Evolutionary conservation across 768 basidiomycete species (phyloP).

Genomic region (Inosperma sp.): DNA sequence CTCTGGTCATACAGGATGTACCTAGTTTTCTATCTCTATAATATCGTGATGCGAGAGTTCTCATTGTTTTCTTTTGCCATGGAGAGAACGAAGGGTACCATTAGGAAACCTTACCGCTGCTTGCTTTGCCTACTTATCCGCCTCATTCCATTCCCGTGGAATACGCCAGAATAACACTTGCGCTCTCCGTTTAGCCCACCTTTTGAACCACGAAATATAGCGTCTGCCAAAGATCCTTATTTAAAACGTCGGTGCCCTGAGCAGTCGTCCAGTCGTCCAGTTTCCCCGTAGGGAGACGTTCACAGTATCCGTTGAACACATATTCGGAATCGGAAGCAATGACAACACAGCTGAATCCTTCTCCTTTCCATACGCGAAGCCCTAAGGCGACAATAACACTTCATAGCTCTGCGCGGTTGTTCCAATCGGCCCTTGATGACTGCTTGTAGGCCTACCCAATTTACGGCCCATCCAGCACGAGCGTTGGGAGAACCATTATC

Average conservation of each 20-base stretch:
- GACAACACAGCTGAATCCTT: conserved; percentile 8
- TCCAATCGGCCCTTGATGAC: conserved; percentile 3
- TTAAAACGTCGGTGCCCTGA: neutral
- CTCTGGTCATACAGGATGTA: too few species aligned
- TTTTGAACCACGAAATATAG: neutral
- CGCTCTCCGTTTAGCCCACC: neutral
- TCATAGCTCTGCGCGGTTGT: conserved; percentile 11
- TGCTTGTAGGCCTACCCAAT: neutral
- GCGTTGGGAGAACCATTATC: neutral
- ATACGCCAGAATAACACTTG: conserved; percentile 7
- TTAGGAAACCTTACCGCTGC: neutral
- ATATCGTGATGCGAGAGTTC: conserved; percentile 60
- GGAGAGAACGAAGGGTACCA: neutral
- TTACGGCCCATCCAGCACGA: conserved; percentile 6
- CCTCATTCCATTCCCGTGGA: conserved; percentile 11
- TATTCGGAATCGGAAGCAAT: conserved; percentile 11
- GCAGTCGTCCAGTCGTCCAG: conserved; percentile 2
- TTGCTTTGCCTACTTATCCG: conserved; percentile 8
- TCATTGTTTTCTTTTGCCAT: conserved; percentile 37
- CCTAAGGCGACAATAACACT: conserved; percentile 5
- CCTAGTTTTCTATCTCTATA: conserved; percentile 41
- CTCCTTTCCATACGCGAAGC: conserved; percentile 3
- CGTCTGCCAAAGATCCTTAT: conserved; percentile 7
- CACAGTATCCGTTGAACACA: conserved; percentile 9
- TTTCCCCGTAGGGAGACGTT: neutral